Base-by-base conservation (phyloP, 169 alveolate genomes). In the Toxoplasma gondii region DNA sequence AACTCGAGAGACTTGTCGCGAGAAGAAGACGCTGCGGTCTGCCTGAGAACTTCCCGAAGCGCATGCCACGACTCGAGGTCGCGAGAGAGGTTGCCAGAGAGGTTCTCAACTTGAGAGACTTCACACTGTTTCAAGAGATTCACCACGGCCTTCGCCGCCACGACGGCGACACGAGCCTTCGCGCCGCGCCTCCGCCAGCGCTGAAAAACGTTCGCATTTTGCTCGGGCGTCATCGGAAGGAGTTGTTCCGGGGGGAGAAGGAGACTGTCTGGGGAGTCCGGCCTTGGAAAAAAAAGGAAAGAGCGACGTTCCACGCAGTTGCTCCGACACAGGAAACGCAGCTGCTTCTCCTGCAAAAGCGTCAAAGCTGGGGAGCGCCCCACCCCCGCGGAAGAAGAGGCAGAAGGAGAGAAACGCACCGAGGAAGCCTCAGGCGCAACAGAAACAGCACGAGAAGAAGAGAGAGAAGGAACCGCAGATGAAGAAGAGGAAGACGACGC, bases 141-240 rank as follows among this genome's bases (percentile, higher is more conserved):
- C 34, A 64, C 74, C 7, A 64, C 74, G 5, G 74, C 29, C 74
- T 64, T 31, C 74, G 90, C 90, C 9, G 92, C 81, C 0, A 41
- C 81, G 49, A 64, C 92, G 27, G 92, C 92, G 27, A 64, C 92
- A 58, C 36, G 27, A 43, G 92, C 92, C n/a, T 45, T 54, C 12
- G 38, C n/a, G 24, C 16, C 24, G 22, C 92, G 54, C 9, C 74
- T 83, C 58, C 58, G 54, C 84, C 81, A 54, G 54, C 69, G 91
- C 45, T 53, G 64, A 36, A 19, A 80, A 64, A 94, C 93, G 19
- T 91, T 67, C 34, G 80, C 94, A 0, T 92, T 83, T 90, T 95
- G 97, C 1, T 74, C 92, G 27, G 94, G 93, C 24, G 96, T 94
- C 36, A 95, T 95, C 39, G 97, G 97, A 54, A 95, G 86, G 34